Percentiles rank a stretch among this genome's conserved stretches.
These are phyloP conservation scores for Zostera marina DNA, from an alignment of 116 monocot species.

Conservation along the genomic window DNA sequence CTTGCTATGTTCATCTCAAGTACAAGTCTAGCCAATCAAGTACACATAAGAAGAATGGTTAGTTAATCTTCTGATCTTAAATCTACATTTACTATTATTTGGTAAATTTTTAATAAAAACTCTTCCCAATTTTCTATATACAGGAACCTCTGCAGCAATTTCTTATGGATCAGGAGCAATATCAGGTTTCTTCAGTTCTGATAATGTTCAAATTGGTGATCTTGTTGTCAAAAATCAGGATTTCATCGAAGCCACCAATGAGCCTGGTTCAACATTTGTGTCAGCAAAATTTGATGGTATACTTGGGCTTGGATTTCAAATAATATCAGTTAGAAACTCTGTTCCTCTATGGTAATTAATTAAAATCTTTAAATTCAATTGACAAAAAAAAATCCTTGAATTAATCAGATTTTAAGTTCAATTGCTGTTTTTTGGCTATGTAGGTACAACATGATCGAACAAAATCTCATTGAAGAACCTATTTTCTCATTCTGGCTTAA, in stretches of 20 bases:
- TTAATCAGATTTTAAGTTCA: background rate
- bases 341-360: slow-evolving; percentile 45
- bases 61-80: background rate
- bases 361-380: too few species aligned
- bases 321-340: slow-evolving; percentile 45
- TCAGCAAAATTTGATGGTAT: slow-evolving; percentile 67
- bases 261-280: slow-evolving; percentile 44
- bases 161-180: slow-evolving; percentile 77
- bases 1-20: slow-evolving; percentile 59
- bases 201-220: slow-evolving; percentile 51
- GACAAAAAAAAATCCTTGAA: too few species aligned
- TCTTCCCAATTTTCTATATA: background rate
- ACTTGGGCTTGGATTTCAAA: slow-evolving; percentile 61
- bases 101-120: background rate
- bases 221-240: slow-evolving; percentile 60
- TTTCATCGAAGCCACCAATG: slow-evolving; percentile 63
- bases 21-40: slow-evolving; percentile 52
- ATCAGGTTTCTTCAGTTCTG: slow-evolving; percentile 75
- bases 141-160: slow-evolving; percentile 77
- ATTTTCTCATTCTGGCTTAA: slow-evolving; percentile 98
- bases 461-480: slow-evolving; percentile 54
- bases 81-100: too few species aligned
- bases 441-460: slow-evolving; percentile 82
- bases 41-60: slow-evolving; percentile 59
- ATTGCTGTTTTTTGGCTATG: too few species aligned